phyloP scores from a whole-genome alignment of 2,329 filamentous ascomycete genomes.

The Penicillium sp. region DNA sequence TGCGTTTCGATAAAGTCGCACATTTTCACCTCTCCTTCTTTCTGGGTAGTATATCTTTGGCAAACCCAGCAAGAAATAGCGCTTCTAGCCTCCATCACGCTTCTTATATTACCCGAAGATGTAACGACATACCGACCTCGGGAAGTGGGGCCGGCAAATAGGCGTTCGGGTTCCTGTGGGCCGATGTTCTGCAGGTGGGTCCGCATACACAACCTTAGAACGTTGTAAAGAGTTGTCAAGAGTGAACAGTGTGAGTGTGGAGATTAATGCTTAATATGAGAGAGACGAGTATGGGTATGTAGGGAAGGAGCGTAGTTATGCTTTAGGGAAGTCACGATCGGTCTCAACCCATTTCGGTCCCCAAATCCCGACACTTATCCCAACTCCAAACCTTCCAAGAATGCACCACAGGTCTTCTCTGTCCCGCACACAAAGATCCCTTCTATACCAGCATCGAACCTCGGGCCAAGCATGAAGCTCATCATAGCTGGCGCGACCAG shows the following conservation, averaged over 20 bases:
- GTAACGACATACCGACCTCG: not conserved
- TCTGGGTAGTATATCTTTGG: not conserved
- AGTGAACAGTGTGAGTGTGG: not conserved
- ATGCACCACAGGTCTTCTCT: not conserved
- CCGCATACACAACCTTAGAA: not conserved
- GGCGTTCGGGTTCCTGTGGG: not conserved
- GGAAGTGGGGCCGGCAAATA: not conserved
- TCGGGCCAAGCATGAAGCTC: slow-evolving; percentile 33
- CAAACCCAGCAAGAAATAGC: not conserved
- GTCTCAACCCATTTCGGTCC: not conserved
- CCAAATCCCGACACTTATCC: not conserved
- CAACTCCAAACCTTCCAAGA: not conserved
- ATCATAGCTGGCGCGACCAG: slow-evolving; percentile 38
- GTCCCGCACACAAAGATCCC: not conserved
- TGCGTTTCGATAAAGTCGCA: too few relatives aligned
- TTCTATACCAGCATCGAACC: not conserved
- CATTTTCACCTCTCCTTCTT: too few relatives aligned
- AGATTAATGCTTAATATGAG: not conserved
- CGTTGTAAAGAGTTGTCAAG: not conserved
- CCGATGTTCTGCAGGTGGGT: not conserved
- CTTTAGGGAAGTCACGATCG: not conserved
- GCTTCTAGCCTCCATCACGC: not conserved
- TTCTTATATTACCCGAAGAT: not conserved
- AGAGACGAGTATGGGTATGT: too few relatives aligned
- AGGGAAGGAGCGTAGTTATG: not conserved